phyloP scores from a whole-genome alignment of 805 yeast genomes.

The Hyphopichia homilentoma region DNA sequence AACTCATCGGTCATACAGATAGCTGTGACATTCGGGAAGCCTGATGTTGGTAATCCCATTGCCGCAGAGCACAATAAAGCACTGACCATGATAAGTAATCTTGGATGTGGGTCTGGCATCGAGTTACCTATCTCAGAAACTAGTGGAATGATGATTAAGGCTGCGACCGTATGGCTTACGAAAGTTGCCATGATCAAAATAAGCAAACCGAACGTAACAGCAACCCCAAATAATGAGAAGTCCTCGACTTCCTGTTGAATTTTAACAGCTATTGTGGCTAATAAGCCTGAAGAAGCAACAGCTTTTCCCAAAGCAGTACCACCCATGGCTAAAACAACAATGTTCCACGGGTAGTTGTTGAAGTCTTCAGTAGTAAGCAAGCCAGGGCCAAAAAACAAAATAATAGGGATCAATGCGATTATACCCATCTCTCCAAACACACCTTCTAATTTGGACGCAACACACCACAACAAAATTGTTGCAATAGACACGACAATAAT shows the following conservation, averaged over 20 bases:
- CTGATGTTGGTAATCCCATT: constrained; percentile 44
- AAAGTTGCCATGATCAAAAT: constrained; percentile 40
- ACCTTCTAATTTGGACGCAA: constrained; percentile 37
- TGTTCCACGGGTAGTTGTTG: constrained; percentile 53
- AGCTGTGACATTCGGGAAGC: constrained; percentile 44
- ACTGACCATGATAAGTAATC: constrained; percentile 38
- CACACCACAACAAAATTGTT: constrained; percentile 50
- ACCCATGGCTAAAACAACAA: constrained; percentile 53
- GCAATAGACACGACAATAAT: constrained; percentile 37
- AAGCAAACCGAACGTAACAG: constrained; percentile 43
- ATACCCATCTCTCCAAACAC: constrained; percentile 49
- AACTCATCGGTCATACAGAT: constrained; percentile 41
- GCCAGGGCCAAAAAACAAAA: constrained; percentile 49
- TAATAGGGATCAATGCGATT: constrained; percentile 45
- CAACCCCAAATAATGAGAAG: constrained; percentile 41
- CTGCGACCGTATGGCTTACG: constrained; percentile 44
- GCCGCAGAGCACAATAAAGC: constrained; percentile 42
- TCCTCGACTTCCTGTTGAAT: constrained; percentile 39
- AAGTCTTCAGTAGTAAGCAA: constrained; percentile 45
- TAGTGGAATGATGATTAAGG: constrained; percentile 39
- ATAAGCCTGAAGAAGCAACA: constrained; percentile 46
- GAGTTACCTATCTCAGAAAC: constrained; percentile 38
- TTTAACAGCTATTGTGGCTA: constrained; percentile 43
- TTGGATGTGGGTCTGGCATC: constrained; percentile 35
- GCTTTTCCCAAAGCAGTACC: constrained; percentile 53